phyloP scores from a whole-genome alignment of 2,329 filamentous ascomycete genomes.

The Neoascochyta sp. region DNA sequence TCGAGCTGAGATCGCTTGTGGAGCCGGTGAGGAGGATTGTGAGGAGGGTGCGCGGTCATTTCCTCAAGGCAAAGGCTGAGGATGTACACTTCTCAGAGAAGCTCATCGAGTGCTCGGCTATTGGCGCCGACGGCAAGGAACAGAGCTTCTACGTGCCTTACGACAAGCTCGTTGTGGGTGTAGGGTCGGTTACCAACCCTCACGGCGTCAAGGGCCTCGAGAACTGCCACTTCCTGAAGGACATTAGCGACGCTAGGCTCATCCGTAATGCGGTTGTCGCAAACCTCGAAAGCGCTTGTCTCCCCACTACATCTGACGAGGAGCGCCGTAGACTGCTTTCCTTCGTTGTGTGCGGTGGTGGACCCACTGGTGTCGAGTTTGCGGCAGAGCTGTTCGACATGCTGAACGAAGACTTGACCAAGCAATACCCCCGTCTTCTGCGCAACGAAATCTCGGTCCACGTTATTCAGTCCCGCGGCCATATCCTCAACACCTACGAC shows the following conservation, averaged over 20 bases:
- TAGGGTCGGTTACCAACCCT: conserved; percentile 88
- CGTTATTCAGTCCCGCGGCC: conserved; percentile 87
- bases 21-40: conserved; percentile 90
- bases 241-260: conserved; percentile 83
- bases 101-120: conserved; percentile 78
- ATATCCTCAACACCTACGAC: conserved; percentile 98
- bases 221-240: conserved; percentile 91
- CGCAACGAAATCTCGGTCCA: conserved; percentile 98
- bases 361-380: conserved; percentile 95
- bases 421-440: conserved; percentile 74
- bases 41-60: conserved; percentile 74
- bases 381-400: conserved; percentile 95
- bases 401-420: conserved; percentile 85
- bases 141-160: conserved; percentile 90
- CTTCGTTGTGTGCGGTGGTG: conserved; percentile 93
- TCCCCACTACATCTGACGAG: conserved; percentile 87
- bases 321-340: conserved; percentile 85
- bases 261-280: conserved; percentile 86
- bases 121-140: conserved; percentile 67
- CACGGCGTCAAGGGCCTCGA: conserved; percentile 95
- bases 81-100: conserved; percentile 90
- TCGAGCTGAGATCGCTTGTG: conserved; percentile 85
- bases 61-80: conserved; percentile 80
- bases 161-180: conserved; percentile 90
- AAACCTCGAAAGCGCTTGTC: conserved; percentile 84